Percentiles rank a stretch among this genome's conserved stretches.
phyloP scores from a whole-genome alignment of 352 stramenopile genomes.

The Globisporangium cystogenes region DNA sequence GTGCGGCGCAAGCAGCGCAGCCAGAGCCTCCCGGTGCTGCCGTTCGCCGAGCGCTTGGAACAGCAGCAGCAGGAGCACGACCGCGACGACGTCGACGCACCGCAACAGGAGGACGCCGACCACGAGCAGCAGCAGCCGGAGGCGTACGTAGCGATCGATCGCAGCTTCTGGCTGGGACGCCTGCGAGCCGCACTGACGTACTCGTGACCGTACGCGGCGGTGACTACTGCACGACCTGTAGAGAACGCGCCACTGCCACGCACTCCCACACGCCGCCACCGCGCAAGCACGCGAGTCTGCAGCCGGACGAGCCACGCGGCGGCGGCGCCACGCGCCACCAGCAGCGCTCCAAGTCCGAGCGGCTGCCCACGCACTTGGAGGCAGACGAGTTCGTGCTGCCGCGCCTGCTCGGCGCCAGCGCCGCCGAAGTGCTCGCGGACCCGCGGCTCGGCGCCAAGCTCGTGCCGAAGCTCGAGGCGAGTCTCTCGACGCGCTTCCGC shows the following conservation, averaged over 20 bases:
- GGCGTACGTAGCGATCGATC: too few relatives aligned
- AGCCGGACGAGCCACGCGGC: constrained; percentile 2
- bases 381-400: constrained; percentile 33
- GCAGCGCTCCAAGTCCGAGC: constrained; percentile 28
- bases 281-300: constrained; percentile 8
- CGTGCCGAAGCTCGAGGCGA: constrained; percentile 60
- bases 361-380: constrained; percentile 19
- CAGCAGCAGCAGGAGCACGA: constrained; percentile 6
- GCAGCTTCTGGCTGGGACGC: not conserved
- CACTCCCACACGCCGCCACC: not conserved
- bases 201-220: not conserved
- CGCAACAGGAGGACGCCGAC: not conserved
- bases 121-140: constrained; percentile 9
- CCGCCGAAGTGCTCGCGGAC: constrained; percentile 44
- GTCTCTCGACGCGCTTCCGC: constrained; percentile 34
- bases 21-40: constrained; percentile 29
- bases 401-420: constrained; percentile 36
- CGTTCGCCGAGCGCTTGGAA: constrained; percentile 11
- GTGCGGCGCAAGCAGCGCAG: constrained; percentile 40
- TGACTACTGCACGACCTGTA: not conserved
- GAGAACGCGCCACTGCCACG: constrained; percentile 15
- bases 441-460: constrained; percentile 25
- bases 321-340: constrained; percentile 3
- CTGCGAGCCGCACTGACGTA: not conserved
- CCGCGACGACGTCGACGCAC: not conserved